Evolutionary conservation across 805 yeast species (phyloP).

Genomic region (Candida tibetensis): DNA sequence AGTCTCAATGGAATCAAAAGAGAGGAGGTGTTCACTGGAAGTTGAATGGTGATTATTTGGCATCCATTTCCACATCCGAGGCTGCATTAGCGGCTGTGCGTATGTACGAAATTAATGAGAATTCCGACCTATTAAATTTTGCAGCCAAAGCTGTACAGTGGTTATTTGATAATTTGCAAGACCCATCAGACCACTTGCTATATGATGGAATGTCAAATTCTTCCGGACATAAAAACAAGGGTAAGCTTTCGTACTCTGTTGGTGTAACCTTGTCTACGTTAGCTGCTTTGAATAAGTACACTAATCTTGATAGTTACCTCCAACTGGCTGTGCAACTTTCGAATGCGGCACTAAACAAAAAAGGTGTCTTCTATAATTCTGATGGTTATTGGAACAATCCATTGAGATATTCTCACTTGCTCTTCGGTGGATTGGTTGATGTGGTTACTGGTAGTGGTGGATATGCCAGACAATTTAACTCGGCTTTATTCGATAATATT

Average conservation of each 20-base stretch:
- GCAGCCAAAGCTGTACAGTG: conserved; percentile 10
- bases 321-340: conserved; percentile 10
- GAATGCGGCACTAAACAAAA: conserved; percentile 8
- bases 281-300: conserved; percentile 9
- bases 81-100: conserved; percentile 15
- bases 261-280: conserved; percentile 13
- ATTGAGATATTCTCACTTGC: conserved; percentile 15
- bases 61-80: conserved; percentile 14
- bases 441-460: conserved; percentile 7
- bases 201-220: conserved; percentile 10
- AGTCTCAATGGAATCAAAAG: conserved; percentile 7
- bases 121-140: conserved; percentile 7
- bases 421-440: conserved; percentile 17
- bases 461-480: conserved; percentile 13
- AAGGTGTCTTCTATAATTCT: conserved; percentile 11
- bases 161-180: conserved; percentile 11
- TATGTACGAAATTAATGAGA: conserved; percentile 7
- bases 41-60: conserved; percentile 11
- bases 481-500: conserved; percentile 12
- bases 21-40: conserved; percentile 14
- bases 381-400: conserved; percentile 18
- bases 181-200: conserved; percentile 13
- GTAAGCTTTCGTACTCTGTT: conserved; percentile 14
- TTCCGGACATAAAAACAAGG: conserved; percentile 9
- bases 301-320: conserved; percentile 6